These are phyloP conservation scores for Colletotrichum liaoningense DNA, from an alignment of 2,329 filamentous ascomycete species.

Conservation along the genomic window DNA sequence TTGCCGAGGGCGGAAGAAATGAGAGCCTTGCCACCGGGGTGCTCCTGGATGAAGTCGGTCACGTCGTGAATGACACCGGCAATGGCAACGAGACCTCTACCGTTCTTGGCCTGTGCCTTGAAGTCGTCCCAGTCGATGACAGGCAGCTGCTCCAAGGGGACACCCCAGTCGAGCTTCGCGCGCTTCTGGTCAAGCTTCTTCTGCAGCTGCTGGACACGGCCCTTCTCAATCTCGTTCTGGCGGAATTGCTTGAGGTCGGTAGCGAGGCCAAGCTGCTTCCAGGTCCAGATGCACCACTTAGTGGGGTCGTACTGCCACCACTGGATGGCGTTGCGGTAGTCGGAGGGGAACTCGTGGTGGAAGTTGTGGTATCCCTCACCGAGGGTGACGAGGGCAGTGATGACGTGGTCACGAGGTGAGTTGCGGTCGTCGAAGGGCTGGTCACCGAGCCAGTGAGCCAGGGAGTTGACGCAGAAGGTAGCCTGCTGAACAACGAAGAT, in stretches of 20 bases:
- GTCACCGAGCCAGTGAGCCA: slow-evolving; percentile 91
- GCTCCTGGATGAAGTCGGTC: slow-evolving; percentile 85
- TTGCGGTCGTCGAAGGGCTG: slow-evolving; percentile 95
- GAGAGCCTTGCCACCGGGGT: slow-evolving; percentile 90
- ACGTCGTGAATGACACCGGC: slow-evolving; percentile 91
- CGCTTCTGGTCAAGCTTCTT: slow-evolving; percentile 95
- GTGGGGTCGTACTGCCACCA: slow-evolving; percentile 95
- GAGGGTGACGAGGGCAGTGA: slow-evolving; percentile 86
- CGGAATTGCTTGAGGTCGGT: slow-evolving; percentile 93
- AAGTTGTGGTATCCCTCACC: slow-evolving; percentile 96
- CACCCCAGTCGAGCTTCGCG: slow-evolving; percentile 84
- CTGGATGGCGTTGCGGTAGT: slow-evolving; percentile 91
- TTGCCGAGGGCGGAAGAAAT: slow-evolving; percentile 86
- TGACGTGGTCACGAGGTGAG: slow-evolving; percentile 87
- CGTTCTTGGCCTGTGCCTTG: slow-evolving; percentile 80
- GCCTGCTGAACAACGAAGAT: slow-evolving; percentile 93
- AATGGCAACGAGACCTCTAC: slow-evolving; percentile 80
- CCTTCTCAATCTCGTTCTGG: slow-evolving; percentile 92
- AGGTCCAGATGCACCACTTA: slow-evolving; percentile 88
- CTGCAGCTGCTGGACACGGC: slow-evolving; percentile 86
- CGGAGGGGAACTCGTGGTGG: slow-evolving; percentile 93
- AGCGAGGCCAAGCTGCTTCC: slow-evolving; percentile 86
- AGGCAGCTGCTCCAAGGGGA: slow-evolving; percentile 85
- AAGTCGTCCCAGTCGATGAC: slow-evolving; percentile 91
- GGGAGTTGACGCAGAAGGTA: slow-evolving; percentile 92